phyloP scores from a whole-genome alignment of 257 asterid genomes.

The Nicotiana obtusifolia region DNA sequence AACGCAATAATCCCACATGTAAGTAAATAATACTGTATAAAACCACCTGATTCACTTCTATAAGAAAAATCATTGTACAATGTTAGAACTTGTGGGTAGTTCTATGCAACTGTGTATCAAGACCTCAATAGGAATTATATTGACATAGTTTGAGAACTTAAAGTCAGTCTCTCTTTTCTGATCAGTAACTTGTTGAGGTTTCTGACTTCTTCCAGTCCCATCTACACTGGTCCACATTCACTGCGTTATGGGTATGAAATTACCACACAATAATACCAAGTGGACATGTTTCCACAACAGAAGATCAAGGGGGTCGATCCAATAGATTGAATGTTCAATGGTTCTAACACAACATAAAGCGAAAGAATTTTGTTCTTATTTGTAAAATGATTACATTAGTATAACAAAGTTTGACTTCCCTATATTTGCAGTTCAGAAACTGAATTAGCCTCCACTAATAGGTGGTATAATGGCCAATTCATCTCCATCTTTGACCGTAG shows the following conservation, averaged over 20 bases:
- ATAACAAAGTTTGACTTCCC: not conserved
- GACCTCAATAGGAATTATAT: not conserved
- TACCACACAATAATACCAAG: not conserved
- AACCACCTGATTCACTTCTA: not conserved
- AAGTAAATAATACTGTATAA: not conserved
- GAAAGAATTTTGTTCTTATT: not conserved
- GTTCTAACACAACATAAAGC: not conserved
- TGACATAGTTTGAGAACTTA: too few species aligned
- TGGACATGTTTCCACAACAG: not conserved
- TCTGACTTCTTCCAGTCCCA: not conserved
- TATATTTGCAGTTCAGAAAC: not conserved
- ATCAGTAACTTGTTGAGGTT: too few species aligned
- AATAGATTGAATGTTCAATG: not conserved
- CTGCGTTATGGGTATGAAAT: not conserved
- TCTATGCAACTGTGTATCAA: not conserved
- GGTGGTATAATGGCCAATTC: constrained; percentile 96
- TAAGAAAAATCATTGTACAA: not conserved
- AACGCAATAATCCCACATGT: not conserved
- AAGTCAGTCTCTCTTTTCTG: too few species aligned
- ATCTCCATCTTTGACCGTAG: constrained; percentile 63
- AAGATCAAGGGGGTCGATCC: not conserved
- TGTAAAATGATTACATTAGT: not conserved
- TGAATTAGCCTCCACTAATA: constrained; percentile 74
- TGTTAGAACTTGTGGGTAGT: not conserved
- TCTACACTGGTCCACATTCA: not conserved